Base-by-base conservation (phyloP, 257 asterid species). In the Datura wrightii region DNA sequence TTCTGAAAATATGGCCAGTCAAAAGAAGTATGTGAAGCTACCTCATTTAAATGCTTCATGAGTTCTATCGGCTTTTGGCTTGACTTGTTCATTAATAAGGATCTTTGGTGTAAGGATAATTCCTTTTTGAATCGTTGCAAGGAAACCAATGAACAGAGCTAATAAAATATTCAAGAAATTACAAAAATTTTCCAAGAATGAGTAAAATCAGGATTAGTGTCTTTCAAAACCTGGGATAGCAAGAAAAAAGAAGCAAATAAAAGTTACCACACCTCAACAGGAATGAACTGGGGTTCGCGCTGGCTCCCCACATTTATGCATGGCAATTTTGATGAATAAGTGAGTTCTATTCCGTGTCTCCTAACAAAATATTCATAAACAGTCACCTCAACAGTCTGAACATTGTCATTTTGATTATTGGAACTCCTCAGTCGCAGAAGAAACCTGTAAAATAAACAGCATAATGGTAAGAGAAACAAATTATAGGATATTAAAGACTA, bases 281-380 rank as follows among this genome's bases (percentile, higher is more conserved):
- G 93, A 84, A 90, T 88, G 85, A 84, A 92, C 69, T 34, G 56
- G 1, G 91, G 90, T 0, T 44, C 44, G 13, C 34, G 56, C 55
- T 87, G 89, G 18, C 78, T 88, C 70, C 95, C 95, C 69, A 79
- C 89, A 71, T 87, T 88, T 53, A 92, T 88, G 89, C 93, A 92
- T 56, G 93, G 95, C 59, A 92, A 85, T 65, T 85, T 85, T 76
- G 85, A 90, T 79, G 92, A 90, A 84, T 88, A 89, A 11, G 80
- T 69, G 79, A 92, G 87, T 59, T 81, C 80, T 54, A 92, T 79
- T 74, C 88, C 85, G 6, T 84, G 93, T 19, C 85, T 79, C 3
- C 60, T 85, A 6, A 90, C 89, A 79, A 92, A 92, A 70, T 92
- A 92, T 42, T 92, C 95, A 67, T 90, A 88, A 6, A 92, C 91